These are phyloP conservation scores for Ploettnerulaceae sp. DNA, from an alignment of 2,329 filamentous ascomycete genomes.

Conservation along the genomic window DNA sequence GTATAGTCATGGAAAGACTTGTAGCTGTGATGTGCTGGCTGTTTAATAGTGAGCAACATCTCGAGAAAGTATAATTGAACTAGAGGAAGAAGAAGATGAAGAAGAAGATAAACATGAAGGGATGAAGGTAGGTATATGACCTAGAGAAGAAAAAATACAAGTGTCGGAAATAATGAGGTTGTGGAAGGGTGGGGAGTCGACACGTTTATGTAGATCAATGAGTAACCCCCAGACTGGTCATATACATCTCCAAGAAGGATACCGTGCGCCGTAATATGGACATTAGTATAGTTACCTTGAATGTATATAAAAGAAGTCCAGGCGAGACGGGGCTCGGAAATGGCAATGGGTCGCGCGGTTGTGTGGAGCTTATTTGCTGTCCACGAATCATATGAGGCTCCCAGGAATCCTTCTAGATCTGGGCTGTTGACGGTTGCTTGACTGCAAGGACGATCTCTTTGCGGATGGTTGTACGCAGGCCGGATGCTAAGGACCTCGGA, in stretches of 20 bases:
- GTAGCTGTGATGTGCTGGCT: constrained; percentile 42
- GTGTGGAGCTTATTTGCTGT: constrained; percentile 24
- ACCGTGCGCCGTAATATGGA: constrained; percentile 27
- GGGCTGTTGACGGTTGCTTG: constrained; percentile 18
- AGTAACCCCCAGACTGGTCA: constrained; percentile 28
- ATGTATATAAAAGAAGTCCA: constrained; percentile 21
- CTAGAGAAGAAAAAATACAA: not conserved
- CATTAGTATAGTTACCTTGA: constrained; percentile 20
- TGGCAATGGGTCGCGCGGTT: constrained; percentile 20
- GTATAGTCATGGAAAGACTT: constrained; percentile 46
- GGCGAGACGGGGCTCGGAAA: constrained; percentile 23
- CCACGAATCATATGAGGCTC: constrained; percentile 30
- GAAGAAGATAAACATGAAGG: constrained; percentile 28
- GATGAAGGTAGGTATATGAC: constrained; percentile 19
- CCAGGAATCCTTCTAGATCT: constrained; percentile 25
- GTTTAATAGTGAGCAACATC: constrained; percentile 50
- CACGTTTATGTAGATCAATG: constrained; percentile 28
- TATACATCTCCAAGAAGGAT: constrained; percentile 26
- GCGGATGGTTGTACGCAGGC: constrained; percentile 16
- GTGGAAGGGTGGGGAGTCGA: constrained; percentile 24
- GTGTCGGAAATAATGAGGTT: constrained; percentile 17
- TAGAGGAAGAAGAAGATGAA: constrained; percentile 18
- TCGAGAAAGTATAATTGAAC: constrained; percentile 31
- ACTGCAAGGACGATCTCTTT: constrained; percentile 29
- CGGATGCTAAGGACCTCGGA: constrained; percentile 17